phyloP scores from a whole-genome alignment of 148 eudicot genomes.

The Chenopodium album region DNA sequence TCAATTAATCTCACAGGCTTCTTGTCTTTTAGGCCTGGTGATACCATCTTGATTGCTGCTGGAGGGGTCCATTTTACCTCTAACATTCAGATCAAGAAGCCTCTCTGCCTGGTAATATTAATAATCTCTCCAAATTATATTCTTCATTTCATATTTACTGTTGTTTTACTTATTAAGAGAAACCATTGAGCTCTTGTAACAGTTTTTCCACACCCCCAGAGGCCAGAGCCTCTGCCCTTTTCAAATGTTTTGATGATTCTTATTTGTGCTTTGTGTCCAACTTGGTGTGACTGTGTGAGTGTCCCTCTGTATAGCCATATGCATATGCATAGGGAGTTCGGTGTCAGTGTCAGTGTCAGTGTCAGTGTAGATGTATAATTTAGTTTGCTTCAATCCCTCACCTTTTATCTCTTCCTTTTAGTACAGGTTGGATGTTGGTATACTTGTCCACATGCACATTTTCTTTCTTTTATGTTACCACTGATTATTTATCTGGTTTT shows the following conservation, averaged over 20 bases:
- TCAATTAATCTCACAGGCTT: conserved; percentile 10
- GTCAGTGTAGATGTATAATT: not conserved
- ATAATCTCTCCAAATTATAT: not conserved
- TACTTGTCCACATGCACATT: not conserved
- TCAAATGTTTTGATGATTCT: not conserved
- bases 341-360: not conserved
- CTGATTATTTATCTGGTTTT: too few relatives aligned
- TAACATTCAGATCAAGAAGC: conserved; percentile 80
- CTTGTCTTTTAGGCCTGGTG: conserved; percentile 73
- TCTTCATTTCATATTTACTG: not conserved
- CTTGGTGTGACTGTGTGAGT: too few relatives aligned
- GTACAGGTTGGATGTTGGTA: not conserved
- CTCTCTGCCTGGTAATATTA: conserved; percentile 79
- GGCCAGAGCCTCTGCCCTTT: not conserved
- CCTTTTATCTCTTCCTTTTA: not conserved
- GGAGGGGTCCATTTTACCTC: conserved; percentile 85
- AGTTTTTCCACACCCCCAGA: not conserved
- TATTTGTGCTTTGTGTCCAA: too few relatives aligned
- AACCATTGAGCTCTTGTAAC: not conserved
- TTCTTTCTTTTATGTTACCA: not conserved
- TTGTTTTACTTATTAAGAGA: not conserved
- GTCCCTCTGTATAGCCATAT: not conserved
- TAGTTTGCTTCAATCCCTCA: not conserved
- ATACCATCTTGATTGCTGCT: conserved; percentile 83
- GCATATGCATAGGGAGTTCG: too few relatives aligned